A percentile compares a stretch with the other conserved stretches of the same genome.
These are phyloP conservation scores for Solidago caesia DNA, from an alignment of 129 eudicot species.

Conservation along the genomic window DNA sequence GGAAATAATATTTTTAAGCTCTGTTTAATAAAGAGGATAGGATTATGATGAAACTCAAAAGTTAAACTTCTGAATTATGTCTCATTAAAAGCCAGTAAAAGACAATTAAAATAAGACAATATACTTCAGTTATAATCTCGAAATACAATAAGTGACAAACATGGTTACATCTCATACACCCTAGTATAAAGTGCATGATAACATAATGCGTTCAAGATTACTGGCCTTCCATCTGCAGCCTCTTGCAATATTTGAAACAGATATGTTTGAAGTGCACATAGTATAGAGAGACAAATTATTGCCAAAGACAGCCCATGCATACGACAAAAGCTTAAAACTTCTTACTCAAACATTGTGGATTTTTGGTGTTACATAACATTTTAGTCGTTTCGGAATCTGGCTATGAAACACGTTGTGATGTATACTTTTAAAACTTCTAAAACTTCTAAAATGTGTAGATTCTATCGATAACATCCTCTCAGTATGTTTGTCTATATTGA, in stretches of 20 bases:
- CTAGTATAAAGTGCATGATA: slow-evolving; percentile 14
- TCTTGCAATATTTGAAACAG: slow-evolving; percentile 16
- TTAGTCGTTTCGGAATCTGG: no score
- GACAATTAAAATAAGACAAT: background rate
- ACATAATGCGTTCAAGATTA: slow-evolving; percentile 4
- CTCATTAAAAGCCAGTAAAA: slow-evolving; percentile 2
- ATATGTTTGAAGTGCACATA: background rate
- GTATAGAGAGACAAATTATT: slow-evolving; percentile 5
- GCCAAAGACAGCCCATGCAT: background rate
- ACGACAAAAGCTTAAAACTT: no score
- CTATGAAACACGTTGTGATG: no score
- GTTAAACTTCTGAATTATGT: slow-evolving; percentile 1
- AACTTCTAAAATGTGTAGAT: no score
- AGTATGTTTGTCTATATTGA: no score
- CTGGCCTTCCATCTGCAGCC: slow-evolving; percentile 12
- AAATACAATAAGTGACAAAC: slow-evolving; percentile 4
- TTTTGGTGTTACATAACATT: no score
- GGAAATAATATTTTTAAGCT: background rate
- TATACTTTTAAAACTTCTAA: no score
- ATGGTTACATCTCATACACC: slow-evolving; percentile 13
- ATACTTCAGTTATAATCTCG: background rate
- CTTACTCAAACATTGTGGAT: no score
- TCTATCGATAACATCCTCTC: no score
- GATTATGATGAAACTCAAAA: slow-evolving; percentile 15
- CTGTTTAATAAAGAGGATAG: background rate